Base-by-base conservation (phyloP, 108 stramenopile genomes). In the Skeletonema costatum region DNA sequence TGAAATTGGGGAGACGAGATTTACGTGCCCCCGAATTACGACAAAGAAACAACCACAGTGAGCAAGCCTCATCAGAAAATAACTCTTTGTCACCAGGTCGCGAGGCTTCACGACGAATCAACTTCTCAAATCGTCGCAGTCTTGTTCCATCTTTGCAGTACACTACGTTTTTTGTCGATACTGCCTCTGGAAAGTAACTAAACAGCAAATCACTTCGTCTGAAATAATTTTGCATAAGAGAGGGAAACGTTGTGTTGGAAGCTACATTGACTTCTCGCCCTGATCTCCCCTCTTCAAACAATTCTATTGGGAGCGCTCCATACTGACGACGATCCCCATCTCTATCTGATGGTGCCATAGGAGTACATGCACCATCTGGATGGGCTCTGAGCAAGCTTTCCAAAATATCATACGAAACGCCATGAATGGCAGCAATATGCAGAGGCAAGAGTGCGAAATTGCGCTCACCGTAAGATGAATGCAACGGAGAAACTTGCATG, bases 291-390 rank as follows among this genome's bases (percentile, higher is more conserved):
- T 79, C 71, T 35, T 83, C 82, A 30, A 83, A 83, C 44, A 83
- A 33, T 44, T 83, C 82, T 19, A 83, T 53, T 12, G 82, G 77
- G 7, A 66, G 62, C 13, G 31, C 29, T 2, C 35, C 63, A 21
- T 16, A 38, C n/a, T 50, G 73, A 1, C 64, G 30, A 25, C 66
- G 29, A 66, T 53, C 39, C 0, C 65, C 19, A 44, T 75, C 16
- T 29, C 65, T 35, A 44, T 75, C 30, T 29, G 30, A 10, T 11
- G 76, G 4, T 60, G 51, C 19, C 59, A 72, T 73, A 5, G 75
- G 75, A 21, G 70, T 81, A n/a, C 42, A n/a, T 14, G 67, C 82
- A n/a, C 78, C 83, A 30, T 84, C 83, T 9, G 83, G 83, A 70
- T 76, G 76, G 2, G 78, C 70, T 25, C 44, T 39, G 19, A 75